phyloP scores from a whole-genome alignment of 805 yeast species.

The Candida nemodendra region DNA sequence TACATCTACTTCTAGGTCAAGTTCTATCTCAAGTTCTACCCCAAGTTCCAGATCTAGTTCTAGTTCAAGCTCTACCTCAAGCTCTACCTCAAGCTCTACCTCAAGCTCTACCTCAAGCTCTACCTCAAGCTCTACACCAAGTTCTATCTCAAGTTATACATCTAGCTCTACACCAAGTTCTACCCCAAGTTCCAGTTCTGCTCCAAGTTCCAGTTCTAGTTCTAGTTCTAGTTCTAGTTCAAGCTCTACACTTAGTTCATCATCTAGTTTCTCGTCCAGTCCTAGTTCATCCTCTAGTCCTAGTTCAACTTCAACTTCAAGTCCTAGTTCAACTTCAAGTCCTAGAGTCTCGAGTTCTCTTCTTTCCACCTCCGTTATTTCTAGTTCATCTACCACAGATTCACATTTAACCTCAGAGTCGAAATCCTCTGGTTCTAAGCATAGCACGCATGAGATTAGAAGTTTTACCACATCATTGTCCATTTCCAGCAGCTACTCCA shows the following conservation, averaged over 20 bases:
- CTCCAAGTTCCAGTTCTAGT: not conserved
- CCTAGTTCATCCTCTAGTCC: constrained; percentile 2
- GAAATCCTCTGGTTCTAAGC: too few relatives aligned
- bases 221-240: not conserved
- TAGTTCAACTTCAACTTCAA: not conserved
- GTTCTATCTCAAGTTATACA: not conserved
- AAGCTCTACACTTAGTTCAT: constrained; percentile 1
- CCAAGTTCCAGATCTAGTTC: not conserved
- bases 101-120: not conserved
- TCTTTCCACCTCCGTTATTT: constrained; percentile 1
- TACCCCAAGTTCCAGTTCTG: not conserved
- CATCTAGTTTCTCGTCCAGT: constrained; percentile 1
- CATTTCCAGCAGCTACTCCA: too few relatives aligned
- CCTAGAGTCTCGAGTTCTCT: not conserved
- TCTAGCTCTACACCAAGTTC: not conserved
- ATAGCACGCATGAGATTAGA: too few relatives aligned
- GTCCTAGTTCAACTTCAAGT: not conserved
- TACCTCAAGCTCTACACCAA: not conserved
- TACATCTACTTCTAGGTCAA: not conserved
- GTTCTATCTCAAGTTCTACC: not conserved
- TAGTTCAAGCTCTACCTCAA: not conserved
- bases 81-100: not conserved
- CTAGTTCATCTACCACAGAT: constrained; percentile 6
- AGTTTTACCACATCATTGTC: too few relatives aligned
- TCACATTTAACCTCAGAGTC: constrained; percentile 5